phyloP scores from a whole-genome alignment of 2,329 filamentous ascomycete species.

The Nectriaceae sp. region DNA sequence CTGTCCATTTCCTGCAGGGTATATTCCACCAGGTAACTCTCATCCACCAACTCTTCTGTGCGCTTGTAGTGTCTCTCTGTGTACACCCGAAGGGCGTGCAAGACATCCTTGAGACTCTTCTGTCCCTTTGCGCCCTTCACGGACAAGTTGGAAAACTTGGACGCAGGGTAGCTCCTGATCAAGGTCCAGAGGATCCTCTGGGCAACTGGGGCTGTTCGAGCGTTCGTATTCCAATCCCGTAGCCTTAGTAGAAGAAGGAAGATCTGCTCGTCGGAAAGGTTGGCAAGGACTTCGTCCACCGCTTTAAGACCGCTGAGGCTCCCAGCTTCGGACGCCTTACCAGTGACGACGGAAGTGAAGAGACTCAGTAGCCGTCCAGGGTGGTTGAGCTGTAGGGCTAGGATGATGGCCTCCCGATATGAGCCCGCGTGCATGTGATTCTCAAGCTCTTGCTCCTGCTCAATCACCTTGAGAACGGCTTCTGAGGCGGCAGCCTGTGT shows the following conservation, averaged over 20 bases:
- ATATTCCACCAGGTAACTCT: conserved; percentile 93
- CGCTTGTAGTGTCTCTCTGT: conserved; percentile 91
- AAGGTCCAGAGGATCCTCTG: conserved; percentile 82
- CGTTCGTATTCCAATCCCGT: conserved; percentile 97
- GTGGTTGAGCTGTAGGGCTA: conserved; percentile 92
- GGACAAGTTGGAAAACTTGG: conserved; percentile 71
- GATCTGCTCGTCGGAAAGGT: conserved; percentile 80
- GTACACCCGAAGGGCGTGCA: conserved; percentile 86
- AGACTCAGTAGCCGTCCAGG: conserved; percentile 82
- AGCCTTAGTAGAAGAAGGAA: conserved; percentile 79
- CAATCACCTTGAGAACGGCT: conserved; percentile 76
- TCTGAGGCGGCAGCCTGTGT: conserved; percentile 75
- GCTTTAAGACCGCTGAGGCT: conserved; percentile 65
- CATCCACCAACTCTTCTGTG: conserved; percentile 86
- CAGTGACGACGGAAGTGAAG: conserved; percentile 77
- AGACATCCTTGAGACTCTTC: conserved; percentile 75
- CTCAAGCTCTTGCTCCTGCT: conserved; percentile 91
- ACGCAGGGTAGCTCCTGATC: conserved; percentile 78
- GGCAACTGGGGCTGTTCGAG: conserved; percentile 79
- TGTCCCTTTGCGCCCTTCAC: conserved; percentile 58
- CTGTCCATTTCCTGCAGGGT: conserved; percentile 91
- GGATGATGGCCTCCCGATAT: conserved; percentile 88
- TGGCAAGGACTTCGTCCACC: conserved; percentile 83
- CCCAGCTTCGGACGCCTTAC: conserved; percentile 58
- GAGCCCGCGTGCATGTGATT: conserved; percentile 89